Evolutionary conservation across 805 yeast species (phyloP).

Genomic region (Starmerella gropengiesseri): DNA sequence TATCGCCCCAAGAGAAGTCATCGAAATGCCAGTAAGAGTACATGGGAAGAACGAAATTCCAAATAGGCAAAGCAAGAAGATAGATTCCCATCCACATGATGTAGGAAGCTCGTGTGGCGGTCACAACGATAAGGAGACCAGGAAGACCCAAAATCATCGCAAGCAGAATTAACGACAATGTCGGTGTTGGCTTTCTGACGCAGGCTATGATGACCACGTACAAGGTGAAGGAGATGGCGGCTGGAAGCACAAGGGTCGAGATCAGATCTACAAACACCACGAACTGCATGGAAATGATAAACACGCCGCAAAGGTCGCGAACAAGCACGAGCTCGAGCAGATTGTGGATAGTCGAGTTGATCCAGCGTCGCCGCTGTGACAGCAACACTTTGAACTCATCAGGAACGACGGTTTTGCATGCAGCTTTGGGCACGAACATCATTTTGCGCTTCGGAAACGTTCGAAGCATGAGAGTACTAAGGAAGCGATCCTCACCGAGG

Average conservation of each 20-base stretch:
- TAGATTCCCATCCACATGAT: slow-evolving; percentile 71
- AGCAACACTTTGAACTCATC: slow-evolving; percentile 63
- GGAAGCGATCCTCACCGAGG: slow-evolving; percentile 82
- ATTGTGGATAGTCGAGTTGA: slow-evolving; percentile 87
- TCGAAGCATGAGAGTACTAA: slow-evolving; percentile 73
- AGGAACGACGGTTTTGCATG: slow-evolving; percentile 87
- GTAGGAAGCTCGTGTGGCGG: slow-evolving; percentile 64
- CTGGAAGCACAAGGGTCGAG: slow-evolving; percentile 82
- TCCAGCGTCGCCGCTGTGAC: slow-evolving; percentile 95
- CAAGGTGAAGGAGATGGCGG: slow-evolving; percentile 71
- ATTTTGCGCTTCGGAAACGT: slow-evolving; percentile 86
- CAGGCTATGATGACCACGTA: slow-evolving; percentile 67
- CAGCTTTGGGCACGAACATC: slow-evolving; percentile 79
- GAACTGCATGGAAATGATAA: slow-evolving; percentile 91
- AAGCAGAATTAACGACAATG: slow-evolving; percentile 62
- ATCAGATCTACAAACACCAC: slow-evolving; percentile 71
- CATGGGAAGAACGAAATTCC: slow-evolving; percentile 81
- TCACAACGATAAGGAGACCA: slow-evolving; percentile 65
- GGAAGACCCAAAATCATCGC: slow-evolving; percentile 78
- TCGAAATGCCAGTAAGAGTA: slow-evolving; percentile 93
- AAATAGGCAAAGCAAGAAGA: slow-evolving; percentile 72
- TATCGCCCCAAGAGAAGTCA: slow-evolving; percentile 94
- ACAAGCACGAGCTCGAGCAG: slow-evolving; percentile 77
- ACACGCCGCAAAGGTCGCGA: slow-evolving; percentile 83
- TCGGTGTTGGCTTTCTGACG: slow-evolving; percentile 63